Evolutionary conservation across 1,284 basidiomycete species (phyloP).

Genomic region (Pholiota adiposa): DNA sequence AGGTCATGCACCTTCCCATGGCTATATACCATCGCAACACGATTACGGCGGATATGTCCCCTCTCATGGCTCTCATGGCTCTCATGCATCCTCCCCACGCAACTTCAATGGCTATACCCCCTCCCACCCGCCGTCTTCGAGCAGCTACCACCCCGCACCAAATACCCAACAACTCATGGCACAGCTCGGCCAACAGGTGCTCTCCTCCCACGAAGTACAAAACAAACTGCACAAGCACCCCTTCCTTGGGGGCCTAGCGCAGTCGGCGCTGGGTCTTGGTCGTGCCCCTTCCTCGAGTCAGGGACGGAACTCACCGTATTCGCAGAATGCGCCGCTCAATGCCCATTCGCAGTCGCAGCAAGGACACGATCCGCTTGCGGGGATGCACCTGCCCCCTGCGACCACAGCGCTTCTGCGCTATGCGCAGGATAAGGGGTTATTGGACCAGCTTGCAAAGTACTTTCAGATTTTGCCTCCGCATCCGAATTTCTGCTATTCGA

Average conservation of each 20-base stretch:
- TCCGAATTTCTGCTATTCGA: constrained; percentile 61
- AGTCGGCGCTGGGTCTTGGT: neutral
- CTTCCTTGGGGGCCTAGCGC: neutral
- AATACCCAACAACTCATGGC: neutral
- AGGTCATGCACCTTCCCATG: neutral
- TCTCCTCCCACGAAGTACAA: neutral
- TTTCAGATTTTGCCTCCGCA: constrained; percentile 13
- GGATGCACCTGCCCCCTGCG: constrained; percentile 2
- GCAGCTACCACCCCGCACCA: neutral
- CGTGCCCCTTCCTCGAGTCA: neutral
- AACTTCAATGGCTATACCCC: neutral
- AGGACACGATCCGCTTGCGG: neutral
- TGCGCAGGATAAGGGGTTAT: neutral
- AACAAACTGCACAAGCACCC: neutral
- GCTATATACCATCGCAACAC: neutral
- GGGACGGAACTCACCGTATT: neutral
- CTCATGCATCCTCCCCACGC: neutral
- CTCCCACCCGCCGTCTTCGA: neutral
- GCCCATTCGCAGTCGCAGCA: neutral
- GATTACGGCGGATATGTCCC: neutral
- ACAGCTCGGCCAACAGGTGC: neutral
- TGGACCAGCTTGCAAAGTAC: constrained; percentile 12
- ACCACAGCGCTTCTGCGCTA: neutral
- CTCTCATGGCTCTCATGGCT: too few species aligned
- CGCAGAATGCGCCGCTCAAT: neutral